Percentiles rank a stretch among this genome's conserved stretches.
phyloP scores from a whole-genome alignment of 192 early-diverging fungal genomes.

The Umbelopsis isabellina region DNA sequence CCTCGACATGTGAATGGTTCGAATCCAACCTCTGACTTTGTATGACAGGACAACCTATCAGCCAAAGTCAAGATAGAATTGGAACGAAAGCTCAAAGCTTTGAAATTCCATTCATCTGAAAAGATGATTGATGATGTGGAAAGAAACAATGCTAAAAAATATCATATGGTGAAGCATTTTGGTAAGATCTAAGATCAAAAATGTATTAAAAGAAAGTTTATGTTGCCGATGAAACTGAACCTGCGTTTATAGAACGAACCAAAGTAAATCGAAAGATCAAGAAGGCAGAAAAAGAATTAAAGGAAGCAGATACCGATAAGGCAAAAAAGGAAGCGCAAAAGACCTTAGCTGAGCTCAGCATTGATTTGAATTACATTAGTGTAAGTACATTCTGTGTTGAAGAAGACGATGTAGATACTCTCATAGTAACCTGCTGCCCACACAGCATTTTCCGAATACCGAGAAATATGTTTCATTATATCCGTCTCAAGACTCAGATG shows the following conservation, averaged over 20 bases:
- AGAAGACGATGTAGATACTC: not conserved
- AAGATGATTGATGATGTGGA: conserved; percentile 46
- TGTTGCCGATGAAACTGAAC: not conserved
- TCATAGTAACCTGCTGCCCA: not conserved
- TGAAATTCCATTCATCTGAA: conserved; percentile 46
- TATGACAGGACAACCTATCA: conserved; percentile 37
- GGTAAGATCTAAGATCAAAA: conserved; percentile 43
- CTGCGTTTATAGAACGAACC: conserved; percentile 40
- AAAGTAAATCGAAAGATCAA: conserved; percentile 48
- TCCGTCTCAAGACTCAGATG: conserved; percentile 28
- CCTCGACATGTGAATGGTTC: not conserved
- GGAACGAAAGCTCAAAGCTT: conserved; percentile 46
- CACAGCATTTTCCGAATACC: conserved; percentile 49
- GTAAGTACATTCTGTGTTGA: conserved; percentile 26
- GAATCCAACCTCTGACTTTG: not conserved
- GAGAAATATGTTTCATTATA: conserved; percentile 49
- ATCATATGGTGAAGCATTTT: conserved; percentile 53
- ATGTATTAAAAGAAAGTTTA: not conserved
- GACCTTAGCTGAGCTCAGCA: conserved; percentile 39
- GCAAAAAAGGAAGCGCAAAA: conserved; percentile 34
- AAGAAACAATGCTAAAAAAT: conserved; percentile 46
- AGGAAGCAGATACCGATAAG: conserved; percentile 29
- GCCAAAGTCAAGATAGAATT: conserved; percentile 40
- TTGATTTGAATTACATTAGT: conserved; percentile 35
- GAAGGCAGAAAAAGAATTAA: conserved; percentile 35